Evolutionary conservation across 169 alveolate genomes (phyloP), one percentile per base, ranked within the genome.

Genomic region (Theileria annulata): DNA sequence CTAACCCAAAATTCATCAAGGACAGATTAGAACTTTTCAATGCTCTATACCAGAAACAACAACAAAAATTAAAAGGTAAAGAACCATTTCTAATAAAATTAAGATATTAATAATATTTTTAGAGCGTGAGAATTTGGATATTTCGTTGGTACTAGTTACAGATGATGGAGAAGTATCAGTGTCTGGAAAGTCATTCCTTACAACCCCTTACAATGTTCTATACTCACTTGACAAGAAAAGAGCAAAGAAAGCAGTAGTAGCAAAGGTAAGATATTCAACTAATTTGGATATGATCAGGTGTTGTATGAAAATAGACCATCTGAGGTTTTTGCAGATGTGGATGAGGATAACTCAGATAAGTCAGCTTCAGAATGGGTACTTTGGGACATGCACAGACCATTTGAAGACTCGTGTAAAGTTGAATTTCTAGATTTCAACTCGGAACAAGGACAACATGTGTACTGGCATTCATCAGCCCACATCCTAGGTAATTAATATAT

Each of bases 381-480:
- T n/a, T 97, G 98, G 98, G 99, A 98, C 86, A 70, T 97, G 73
- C 77, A 85, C 37, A 92, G 99, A 77, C 99, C 99, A 31, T 88
- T 98, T 17, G 98, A 97, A 79, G 99, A 99, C 23, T 97, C 93
- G 82, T 98, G 99, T 73, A 92, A 93, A 70, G 33, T 97, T 2
- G 92, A 94, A 79, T 86, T 96, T 27, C 91, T 95, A 27, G 95
- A 86, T 71, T 96, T 98, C 76, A 99, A 98, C 51, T 94, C 96
- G 35, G 90, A 84, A 56, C 98, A 96, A 75, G 99, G 99, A 31
- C 92, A 96, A 76, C 92, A 93, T 73, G 96, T 94, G 1, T 98
- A 97, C 84, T 98, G 99, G 99, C 99, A 98, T 87, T 97, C 99
- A 9, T 93, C 98, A 23, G 98, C 99, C 10, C 99, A 98, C 79